Evolutionary conservation across 352 stramenopile species (phyloP).

Genomic region (Phytopythium sindhum): DNA sequence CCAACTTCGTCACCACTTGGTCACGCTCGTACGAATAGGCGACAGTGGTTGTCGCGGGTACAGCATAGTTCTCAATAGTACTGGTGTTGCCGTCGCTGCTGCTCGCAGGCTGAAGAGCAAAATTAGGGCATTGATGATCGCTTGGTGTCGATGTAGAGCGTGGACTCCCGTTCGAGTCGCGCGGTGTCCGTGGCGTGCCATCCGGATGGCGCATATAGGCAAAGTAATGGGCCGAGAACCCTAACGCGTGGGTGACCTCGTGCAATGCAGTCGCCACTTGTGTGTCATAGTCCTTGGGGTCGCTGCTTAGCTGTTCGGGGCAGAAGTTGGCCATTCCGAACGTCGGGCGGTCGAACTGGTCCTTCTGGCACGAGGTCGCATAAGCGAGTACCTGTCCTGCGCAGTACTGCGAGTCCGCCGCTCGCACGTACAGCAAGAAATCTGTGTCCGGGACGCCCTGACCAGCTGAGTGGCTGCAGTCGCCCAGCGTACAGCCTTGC

Average conservation of each 20-base stretch:
- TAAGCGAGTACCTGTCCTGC: conserved; percentile 56
- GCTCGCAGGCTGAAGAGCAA: neutral
- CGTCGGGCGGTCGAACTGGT: conserved; percentile 80
- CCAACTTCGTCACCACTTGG: conserved; percentile 57
- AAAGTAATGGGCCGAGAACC: conserved; percentile 77
- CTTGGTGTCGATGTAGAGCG: neutral
- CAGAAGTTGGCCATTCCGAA: conserved; percentile 88
- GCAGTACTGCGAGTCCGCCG: conserved; percentile 49
- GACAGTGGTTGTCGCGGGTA: conserved; percentile 39
- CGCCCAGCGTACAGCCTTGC: conserved; percentile 33
- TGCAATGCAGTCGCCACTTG: conserved; percentile 75
- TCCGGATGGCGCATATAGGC: conserved; percentile 67
- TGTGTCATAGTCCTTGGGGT: conserved; percentile 46
- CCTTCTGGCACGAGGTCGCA: conserved; percentile 76
- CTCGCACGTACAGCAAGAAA: conserved; percentile 73
- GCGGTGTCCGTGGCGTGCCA: conserved; percentile 59
- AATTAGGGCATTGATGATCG: neutral
- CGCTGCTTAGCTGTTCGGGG: conserved; percentile 54
- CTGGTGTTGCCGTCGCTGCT: neutral
- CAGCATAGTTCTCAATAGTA: conserved; percentile 29
- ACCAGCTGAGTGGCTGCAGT: conserved; percentile 31
- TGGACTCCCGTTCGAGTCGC: conserved; percentile 39
- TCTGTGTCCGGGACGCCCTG: conserved; percentile 46
- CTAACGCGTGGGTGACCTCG: conserved; percentile 79
- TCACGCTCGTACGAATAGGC: conserved; percentile 51